Percentiles rank a stretch among this genome's conserved stretches.
These are phyloP conservation scores for Plenodomus biglobosus DNA, from an alignment of 2,329 filamentous ascomycete genomes.

Conservation along the genomic window DNA sequence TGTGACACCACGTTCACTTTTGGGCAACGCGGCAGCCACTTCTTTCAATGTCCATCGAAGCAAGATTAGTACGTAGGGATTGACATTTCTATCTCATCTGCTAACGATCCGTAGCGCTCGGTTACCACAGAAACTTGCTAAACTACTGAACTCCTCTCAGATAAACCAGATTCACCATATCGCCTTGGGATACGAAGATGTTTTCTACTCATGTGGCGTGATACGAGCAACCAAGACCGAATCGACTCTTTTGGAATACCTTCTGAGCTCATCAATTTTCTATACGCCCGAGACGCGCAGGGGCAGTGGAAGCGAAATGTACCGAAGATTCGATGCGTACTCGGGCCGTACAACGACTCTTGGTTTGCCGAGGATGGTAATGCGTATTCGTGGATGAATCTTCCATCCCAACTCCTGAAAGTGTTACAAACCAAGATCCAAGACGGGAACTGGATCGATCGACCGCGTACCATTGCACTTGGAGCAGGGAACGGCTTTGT, in stretches of 20 bases:
- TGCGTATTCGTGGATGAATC: constrained; percentile 37
- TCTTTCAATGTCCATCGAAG: constrained; percentile 35
- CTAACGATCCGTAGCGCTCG: constrained; percentile 21
- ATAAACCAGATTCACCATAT: constrained; percentile 33
- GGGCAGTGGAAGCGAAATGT: constrained; percentile 21
- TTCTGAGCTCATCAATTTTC: constrained; percentile 26
- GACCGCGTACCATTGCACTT: constrained; percentile 36
- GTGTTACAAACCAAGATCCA: constrained; percentile 33
- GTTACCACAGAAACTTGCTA: constrained; percentile 30
- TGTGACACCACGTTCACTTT: constrained; percentile 39
- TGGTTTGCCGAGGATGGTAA: constrained; percentile 35
- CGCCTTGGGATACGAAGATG: constrained; percentile 36
- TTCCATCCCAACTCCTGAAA: constrained; percentile 26
- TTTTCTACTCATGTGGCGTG: constrained; percentile 40
- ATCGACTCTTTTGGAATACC: constrained; percentile 32
- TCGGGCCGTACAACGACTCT: constrained; percentile 39
- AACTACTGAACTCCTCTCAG: constrained; percentile 27
- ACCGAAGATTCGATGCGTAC: constrained; percentile 28
- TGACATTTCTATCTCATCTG: neutral
- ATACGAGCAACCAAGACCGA: constrained; percentile 24
- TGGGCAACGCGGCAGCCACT: constrained; percentile 40
- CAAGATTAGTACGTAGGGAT: constrained; percentile 30
- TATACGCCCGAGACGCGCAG: constrained; percentile 20
- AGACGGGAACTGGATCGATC: constrained; percentile 33
- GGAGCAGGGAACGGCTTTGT: constrained; percentile 35